Conservation (phyloP, 192 early-diverging fungal species). For the Spizellomyces sp. region DNA sequence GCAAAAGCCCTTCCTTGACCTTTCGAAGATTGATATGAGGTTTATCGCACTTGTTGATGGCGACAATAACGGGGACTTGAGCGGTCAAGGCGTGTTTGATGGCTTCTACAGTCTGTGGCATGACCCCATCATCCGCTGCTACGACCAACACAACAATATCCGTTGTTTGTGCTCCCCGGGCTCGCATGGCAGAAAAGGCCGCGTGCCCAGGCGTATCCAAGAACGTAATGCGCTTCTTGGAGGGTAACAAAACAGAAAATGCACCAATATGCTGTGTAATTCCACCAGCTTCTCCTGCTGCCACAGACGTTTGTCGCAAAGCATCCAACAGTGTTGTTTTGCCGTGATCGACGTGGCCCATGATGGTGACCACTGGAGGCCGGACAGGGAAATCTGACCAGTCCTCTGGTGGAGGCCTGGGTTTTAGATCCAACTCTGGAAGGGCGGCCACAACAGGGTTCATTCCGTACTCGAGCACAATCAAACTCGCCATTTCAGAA, state of each 20-base stretch:
- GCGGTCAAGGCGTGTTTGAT: slow-evolving; percentile 88
- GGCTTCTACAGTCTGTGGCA: slow-evolving; percentile 97
- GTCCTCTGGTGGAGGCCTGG: slow-evolving; percentile 69
- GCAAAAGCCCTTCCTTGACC: slow-evolving; percentile 68
- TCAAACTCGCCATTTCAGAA: slow-evolving; percentile 81
- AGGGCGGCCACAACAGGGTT: slow-evolving; percentile 75
- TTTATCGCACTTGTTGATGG: slow-evolving; percentile 98
- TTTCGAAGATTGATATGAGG: slow-evolving; percentile 54
- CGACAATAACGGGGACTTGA: slow-evolving; percentile 87
- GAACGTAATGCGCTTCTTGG: slow-evolving; percentile 82
- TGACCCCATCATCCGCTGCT: slow-evolving; percentile 96
- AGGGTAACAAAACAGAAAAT: slow-evolving; percentile 78
- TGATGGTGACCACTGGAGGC: slow-evolving; percentile 94
- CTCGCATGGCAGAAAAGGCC: slow-evolving; percentile 92
- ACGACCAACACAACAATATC: slow-evolving; percentile 98
- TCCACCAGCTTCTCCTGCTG: slow-evolving; percentile 91
- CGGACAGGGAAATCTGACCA: slow-evolving; percentile 72
- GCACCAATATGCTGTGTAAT: slow-evolving; percentile 99
- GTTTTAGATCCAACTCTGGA: slow-evolving; percentile 56
- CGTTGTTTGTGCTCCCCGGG: slow-evolving; percentile 89
- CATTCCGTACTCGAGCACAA: slow-evolving; percentile 86
- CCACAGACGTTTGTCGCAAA: slow-evolving; percentile 87
- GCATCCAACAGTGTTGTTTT: slow-evolving; percentile 96
- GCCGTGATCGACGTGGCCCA: slow-evolving; percentile 97
- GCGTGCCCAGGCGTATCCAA: slow-evolving; percentile 97